Base-by-base conservation (phyloP, 176 grass and related monocot genomes). In the Dendrocalamus sinicus region DNA sequence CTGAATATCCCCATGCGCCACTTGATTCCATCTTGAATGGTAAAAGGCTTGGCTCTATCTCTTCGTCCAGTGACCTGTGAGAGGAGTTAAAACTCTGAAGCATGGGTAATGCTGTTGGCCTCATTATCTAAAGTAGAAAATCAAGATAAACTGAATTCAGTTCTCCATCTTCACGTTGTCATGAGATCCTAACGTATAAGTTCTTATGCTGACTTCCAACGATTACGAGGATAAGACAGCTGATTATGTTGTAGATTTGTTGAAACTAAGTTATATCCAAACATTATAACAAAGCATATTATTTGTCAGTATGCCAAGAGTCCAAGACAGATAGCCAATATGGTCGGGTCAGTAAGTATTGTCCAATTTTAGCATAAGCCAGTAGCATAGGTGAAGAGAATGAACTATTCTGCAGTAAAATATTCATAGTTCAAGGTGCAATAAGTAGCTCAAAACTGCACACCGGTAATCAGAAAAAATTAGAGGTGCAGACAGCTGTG, bases 211-310 rank as follows among this genome's bases (percentile, higher is more conserved):
- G n/a, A n/a, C n/a, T n/a, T n/a, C n/a, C n/a, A n/a, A n/a, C n/a
- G n/a, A n/a, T n/a, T 76, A 76, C 0, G 14, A 76, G 48, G 59
- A 23, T 54, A 62, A 22, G 47, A 57, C 35, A 76, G 22, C 47
- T 53, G 8, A 13, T 2, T 23, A 17, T 67, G 8, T 6, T 67
- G 14, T 32, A 37, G 2, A 59, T 69, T 43, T 69, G 16, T 37
- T 67, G 35, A 67, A 57, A 74, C 8, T 52, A 28, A 2, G 8
- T 22, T 22, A 81, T 74, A 44, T 72, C 47, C 22, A 80, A 30
- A 80, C n/a, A 62, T 62, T 26, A 12, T 41, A 52, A 64, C 2
- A 73, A 80, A 86, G 30, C 44, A 80, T 53, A 16, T 35, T 30
- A 40, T 77, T 64, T 77, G 14, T 58, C 12, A 15, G 20, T 64